Conservation (phyloP, 306 rosid genomes). For the Pyrus pyrifolia region DNA sequence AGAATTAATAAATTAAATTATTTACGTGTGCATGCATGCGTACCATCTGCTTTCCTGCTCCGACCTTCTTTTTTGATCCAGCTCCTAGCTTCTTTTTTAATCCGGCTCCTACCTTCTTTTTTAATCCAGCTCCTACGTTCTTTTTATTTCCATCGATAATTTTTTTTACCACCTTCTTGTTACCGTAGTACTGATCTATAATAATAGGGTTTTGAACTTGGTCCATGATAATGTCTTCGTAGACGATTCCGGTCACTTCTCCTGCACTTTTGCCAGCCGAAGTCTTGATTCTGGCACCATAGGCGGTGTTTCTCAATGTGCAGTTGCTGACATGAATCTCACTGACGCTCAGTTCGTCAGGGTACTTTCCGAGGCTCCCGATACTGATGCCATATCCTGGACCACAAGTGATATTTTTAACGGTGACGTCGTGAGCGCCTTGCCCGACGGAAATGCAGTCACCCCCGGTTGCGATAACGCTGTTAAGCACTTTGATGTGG, state of each 20-base stretch:
- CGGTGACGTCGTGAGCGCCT: slow-evolving; percentile 12
- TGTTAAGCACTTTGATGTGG: slow-evolving; percentile 19
- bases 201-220: slow-evolving; percentile 47
- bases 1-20: not conserved
- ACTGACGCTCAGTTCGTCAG: slow-evolving; percentile 27
- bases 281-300: slow-evolving; percentile 77
- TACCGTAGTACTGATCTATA: slow-evolving; percentile 60
- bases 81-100: no score
- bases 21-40: not conserved
- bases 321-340: slow-evolving; percentile 38
- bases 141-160: not conserved
- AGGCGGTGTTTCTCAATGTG: slow-evolving; percentile 43
- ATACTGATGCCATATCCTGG: slow-evolving; percentile 72
- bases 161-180: not conserved
- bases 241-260: slow-evolving; percentile 33
- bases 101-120: not conserved
- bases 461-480: slow-evolving; percentile 57
- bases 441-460: slow-evolving; percentile 68
- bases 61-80: no score
- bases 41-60: not conserved
- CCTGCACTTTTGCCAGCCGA: slow-evolving; percentile 23
- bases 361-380: slow-evolving; percentile 70
- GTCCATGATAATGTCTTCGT: slow-evolving; percentile 38
- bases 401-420: slow-evolving; percentile 47
- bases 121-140: not conserved